Evolutionary conservation across 2,329 filamentous ascomycete species (phyloP).

Genomic region (Cladosporium sp.): DNA sequence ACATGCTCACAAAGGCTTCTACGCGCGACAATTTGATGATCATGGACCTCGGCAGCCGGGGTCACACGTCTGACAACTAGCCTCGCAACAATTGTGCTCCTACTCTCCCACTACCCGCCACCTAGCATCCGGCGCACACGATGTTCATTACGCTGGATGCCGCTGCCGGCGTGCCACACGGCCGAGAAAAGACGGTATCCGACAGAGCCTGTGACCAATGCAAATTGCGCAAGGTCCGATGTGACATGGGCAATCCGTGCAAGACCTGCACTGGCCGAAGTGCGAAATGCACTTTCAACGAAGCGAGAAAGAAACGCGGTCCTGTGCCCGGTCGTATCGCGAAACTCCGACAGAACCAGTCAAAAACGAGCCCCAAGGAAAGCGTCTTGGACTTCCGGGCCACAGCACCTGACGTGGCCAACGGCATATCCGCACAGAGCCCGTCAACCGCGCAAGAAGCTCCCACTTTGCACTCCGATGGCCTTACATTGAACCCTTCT

Average conservation of each 20-base stretch:
- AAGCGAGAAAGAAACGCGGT: constrained; percentile 40
- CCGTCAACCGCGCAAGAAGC: neutral
- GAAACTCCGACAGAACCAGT: constrained; percentile 35
- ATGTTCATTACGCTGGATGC: constrained; percentile 24
- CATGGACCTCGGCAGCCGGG: no score
- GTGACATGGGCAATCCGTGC: constrained; percentile 37
- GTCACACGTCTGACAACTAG: no score
- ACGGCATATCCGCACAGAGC: neutral
- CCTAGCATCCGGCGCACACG: no score
- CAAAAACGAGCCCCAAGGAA: neutral
- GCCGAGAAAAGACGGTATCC: constrained; percentile 18
- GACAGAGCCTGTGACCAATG: constrained; percentile 40
- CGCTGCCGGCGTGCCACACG: constrained; percentile 16
- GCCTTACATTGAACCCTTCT: no score
- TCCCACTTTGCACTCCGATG: no score
- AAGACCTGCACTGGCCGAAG: constrained; percentile 35
- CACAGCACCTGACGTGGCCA: neutral
- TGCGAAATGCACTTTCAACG: constrained; percentile 39
- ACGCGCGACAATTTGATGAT: no score
- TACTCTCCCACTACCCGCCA: no score
- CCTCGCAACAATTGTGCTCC: no score
- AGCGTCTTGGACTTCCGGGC: constrained; percentile 14
- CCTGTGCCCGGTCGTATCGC: constrained; percentile 33
- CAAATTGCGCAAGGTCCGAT: constrained; percentile 35
- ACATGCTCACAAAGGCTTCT: no score